A percentile compares a stretch with the other conserved stretches of the same genome.
Evolutionary conservation across 768 basidiomycete species (phyloP).

Genomic region (Pleurotus tuoliensis): DNA sequence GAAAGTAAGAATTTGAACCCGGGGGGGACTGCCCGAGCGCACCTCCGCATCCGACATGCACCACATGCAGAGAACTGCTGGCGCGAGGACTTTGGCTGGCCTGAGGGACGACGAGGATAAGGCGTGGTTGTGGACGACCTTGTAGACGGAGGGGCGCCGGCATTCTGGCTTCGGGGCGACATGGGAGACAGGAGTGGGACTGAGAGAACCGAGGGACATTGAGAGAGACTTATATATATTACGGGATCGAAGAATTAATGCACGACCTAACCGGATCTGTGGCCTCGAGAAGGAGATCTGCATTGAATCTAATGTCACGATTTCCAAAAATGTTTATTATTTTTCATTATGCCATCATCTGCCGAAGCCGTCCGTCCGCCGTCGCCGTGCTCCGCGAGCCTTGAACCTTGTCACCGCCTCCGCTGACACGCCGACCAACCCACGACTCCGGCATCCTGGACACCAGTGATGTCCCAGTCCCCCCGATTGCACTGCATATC

Average conservation of each 20-base stretch:
- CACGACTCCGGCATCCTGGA: neutral
- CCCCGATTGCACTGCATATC: neutral
- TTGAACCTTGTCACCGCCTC: constrained; percentile 8
- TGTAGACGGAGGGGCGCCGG: constrained; percentile 31
- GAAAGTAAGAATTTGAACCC: neutral
- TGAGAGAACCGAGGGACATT: constrained; percentile 25
- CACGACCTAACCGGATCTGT: constrained; percentile 7
- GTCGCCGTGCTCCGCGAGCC: constrained; percentile 10
- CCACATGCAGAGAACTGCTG: constrained; percentile 94
- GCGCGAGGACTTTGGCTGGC: constrained; percentile 71
- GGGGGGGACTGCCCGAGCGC: constrained; percentile 12
- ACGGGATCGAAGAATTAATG: constrained; percentile 26
- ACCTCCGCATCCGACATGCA: constrained; percentile 89
- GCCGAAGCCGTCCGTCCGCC: neutral
- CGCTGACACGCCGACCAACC: neutral
- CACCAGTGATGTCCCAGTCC: neutral
- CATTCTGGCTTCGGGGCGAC: constrained; percentile 50
- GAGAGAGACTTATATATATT: constrained; percentile 25
- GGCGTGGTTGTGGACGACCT: constrained; percentile 20
- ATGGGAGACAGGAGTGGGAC: constrained; percentile 32
- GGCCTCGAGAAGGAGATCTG: constrained; percentile 2
- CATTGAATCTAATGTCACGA: neutral
- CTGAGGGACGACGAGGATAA: constrained; percentile 47
- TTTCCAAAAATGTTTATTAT: constrained; percentile 1
- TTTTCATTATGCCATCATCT: constrained; percentile 1